A percentile compares a stretch with the other conserved stretches of the same genome.
Evolutionary conservation across 805 yeast genomes (phyloP).

Genomic region (Ogataea pignaliae): DNA sequence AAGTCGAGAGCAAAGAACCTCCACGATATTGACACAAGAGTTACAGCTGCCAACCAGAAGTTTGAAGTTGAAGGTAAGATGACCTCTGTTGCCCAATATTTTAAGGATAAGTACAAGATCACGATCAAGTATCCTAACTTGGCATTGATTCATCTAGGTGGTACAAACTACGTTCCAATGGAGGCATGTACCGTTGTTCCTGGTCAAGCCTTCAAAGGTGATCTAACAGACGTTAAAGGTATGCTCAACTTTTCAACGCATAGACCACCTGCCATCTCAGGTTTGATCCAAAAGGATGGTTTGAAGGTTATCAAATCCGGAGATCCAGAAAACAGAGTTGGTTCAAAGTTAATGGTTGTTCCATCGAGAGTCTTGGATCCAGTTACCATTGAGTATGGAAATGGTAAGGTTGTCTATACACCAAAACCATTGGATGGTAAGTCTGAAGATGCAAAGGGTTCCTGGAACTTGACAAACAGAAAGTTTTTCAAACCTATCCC

Average conservation of each 20-base stretch:
- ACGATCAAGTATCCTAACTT: slow-evolving; percentile 23
- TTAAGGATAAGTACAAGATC: slow-evolving; percentile 20
- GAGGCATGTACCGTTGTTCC: slow-evolving; percentile 24
- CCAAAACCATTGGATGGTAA: slow-evolving; percentile 20
- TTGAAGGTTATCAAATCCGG: slow-evolving; percentile 13
- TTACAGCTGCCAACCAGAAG: slow-evolving; percentile 17
- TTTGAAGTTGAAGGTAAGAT: slow-evolving; percentile 22
- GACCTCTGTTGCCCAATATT: slow-evolving; percentile 24
- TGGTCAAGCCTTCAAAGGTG: slow-evolving; percentile 29
- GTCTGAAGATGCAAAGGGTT: slow-evolving; percentile 19
- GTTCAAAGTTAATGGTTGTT: slow-evolving; percentile 21
- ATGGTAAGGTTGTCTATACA: slow-evolving; percentile 12
- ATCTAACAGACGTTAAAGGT: slow-evolving; percentile 25
- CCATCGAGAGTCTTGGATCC: slow-evolving; percentile 27
- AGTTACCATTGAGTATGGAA: slow-evolving; percentile 18
- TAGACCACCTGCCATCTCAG: slow-evolving; percentile 26
- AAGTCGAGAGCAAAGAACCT: slow-evolving; percentile 22
- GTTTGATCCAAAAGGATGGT: slow-evolving; percentile 26
- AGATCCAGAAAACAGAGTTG: slow-evolving; percentile 15
- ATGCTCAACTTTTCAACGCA: slow-evolving; percentile 26
- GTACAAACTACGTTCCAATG: slow-evolving; percentile 25
- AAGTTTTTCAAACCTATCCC: slow-evolving; percentile 15
- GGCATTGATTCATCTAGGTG: slow-evolving; percentile 25
- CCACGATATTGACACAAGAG: slow-evolving; percentile 16
- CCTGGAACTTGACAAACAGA: slow-evolving; percentile 19